phyloP scores from a whole-genome alignment of 495 filamentous ascomycete genomes.

The Terfezia boudieri region DNA sequence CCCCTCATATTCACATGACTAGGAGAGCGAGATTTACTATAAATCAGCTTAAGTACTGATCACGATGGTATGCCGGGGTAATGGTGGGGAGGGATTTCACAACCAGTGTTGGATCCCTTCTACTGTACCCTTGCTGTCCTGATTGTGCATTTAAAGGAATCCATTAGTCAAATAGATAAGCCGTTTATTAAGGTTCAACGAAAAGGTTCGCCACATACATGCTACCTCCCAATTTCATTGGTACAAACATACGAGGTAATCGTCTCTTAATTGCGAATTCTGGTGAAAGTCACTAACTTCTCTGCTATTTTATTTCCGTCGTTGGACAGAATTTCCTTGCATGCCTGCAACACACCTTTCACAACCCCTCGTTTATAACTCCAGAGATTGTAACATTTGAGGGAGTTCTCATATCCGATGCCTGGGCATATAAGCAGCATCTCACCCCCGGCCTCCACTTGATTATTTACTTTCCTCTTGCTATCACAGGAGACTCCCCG shows the following conservation, averaged over 20 bases:
- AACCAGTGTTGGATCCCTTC: not conserved
- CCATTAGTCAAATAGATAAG: not conserved
- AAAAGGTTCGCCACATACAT: not conserved
- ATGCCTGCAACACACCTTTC: not conserved
- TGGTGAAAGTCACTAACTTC: not conserved
- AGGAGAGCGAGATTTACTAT: not conserved
- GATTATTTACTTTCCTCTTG: conserved; percentile 7
- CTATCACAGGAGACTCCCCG: not conserved
- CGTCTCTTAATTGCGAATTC: not conserved
- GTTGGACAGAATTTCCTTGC: not conserved
- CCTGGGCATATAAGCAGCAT: not conserved
- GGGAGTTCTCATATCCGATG: not conserved
- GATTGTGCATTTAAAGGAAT: not conserved
- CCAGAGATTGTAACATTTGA: not conserved
- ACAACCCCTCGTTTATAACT: not conserved
- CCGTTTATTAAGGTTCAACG: not conserved
- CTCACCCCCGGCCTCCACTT: conserved; percentile 6
- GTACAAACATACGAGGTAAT: not conserved
- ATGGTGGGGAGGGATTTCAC: not conserved
- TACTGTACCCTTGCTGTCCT: not conserved
- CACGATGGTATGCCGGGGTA: not conserved
- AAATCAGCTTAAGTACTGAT: not conserved
- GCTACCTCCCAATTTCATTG: not conserved
- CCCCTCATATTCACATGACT: not conserved
- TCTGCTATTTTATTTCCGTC: not conserved